Percentiles rank a stretch among this genome's conserved stretches.
Conservation (phyloP, 257 asterid species). For the Solanum tarijense region DNA sequence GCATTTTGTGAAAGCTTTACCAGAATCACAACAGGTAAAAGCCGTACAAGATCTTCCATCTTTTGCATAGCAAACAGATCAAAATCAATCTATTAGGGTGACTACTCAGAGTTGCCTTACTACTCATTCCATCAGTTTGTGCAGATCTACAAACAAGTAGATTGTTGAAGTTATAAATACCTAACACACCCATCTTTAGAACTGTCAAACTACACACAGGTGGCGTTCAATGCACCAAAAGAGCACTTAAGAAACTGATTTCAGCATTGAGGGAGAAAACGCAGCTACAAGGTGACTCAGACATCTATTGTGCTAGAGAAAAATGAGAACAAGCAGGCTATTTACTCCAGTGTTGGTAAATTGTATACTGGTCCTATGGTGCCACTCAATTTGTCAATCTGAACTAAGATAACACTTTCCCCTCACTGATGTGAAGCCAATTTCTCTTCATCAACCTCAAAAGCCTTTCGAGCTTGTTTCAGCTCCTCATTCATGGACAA, state of each 20-base stretch:
- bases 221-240: background rate
- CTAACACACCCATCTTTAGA: too few relatives aligned
- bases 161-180: too few relatives aligned
- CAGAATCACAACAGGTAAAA: background rate
- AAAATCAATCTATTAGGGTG: background rate
- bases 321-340: background rate
- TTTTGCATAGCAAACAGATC: background rate
- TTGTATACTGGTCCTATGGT: background rate
- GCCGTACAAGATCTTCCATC: background rate
- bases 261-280: background rate
- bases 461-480: conserved; percentile 84
- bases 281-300: background rate
- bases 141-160: too few relatives aligned
- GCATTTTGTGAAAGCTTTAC: background rate
- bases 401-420: background rate
- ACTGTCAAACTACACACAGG: background rate
- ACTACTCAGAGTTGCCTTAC: background rate
- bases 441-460: conserved; percentile 80
- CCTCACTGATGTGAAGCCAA: conserved; percentile 48
- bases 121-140: background rate
- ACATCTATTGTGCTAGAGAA: background rate
- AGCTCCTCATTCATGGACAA: conserved; percentile 83
- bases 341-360: background rate
- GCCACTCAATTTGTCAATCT: background rate
- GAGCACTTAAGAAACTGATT: background rate